phyloP scores from a whole-genome alignment of 163 green algal genomes.

The Trebouxia gelatinosa region DNA sequence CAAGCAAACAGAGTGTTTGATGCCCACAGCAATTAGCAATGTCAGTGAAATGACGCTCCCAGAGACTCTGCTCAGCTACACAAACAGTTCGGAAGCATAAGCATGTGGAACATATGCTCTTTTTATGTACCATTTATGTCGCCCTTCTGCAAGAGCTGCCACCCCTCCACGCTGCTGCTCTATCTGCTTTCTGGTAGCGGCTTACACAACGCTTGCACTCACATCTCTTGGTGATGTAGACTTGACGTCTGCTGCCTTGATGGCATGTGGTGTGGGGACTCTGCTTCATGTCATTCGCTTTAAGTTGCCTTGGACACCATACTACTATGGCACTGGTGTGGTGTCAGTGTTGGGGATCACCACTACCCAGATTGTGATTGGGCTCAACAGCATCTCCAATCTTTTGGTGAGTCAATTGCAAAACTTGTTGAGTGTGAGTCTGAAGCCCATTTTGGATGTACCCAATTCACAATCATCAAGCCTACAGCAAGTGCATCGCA shows the following conservation, averaged over 20 bases:
- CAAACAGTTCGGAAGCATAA: neutral
- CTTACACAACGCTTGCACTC: too few relatives aligned
- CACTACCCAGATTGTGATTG: slow-evolving; percentile 6
- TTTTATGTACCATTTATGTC: neutral
- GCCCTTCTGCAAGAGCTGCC: neutral
- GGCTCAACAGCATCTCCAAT: neutral
- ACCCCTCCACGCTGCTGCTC: neutral
- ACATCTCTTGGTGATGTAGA: slow-evolving; percentile 14
- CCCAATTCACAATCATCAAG: too few relatives aligned
- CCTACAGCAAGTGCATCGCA: too few relatives aligned
- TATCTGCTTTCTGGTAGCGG: too few relatives aligned
- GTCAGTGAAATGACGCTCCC: too few relatives aligned
- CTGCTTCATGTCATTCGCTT: slow-evolving; percentile 10
- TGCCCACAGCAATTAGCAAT: too few relatives aligned
- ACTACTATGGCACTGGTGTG: slow-evolving; percentile 27
- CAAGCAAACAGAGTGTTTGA: too few relatives aligned
- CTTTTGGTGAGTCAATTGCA: too few relatives aligned
- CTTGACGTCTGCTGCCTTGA: neutral
- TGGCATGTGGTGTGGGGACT: slow-evolving; percentile 17
- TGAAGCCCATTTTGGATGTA: too few relatives aligned
- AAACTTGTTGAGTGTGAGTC: too few relatives aligned
- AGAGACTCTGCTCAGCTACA: neutral
- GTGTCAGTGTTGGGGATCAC: slow-evolving; percentile 19
- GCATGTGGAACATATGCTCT: neutral
- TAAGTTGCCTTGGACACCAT: neutral